A percentile compares a stretch with the other conserved stretches of the same genome.
These are phyloP conservation scores for Triglochin maritima DNA, from an alignment of 106 monocot genomes.

Conservation along the genomic window DNA sequence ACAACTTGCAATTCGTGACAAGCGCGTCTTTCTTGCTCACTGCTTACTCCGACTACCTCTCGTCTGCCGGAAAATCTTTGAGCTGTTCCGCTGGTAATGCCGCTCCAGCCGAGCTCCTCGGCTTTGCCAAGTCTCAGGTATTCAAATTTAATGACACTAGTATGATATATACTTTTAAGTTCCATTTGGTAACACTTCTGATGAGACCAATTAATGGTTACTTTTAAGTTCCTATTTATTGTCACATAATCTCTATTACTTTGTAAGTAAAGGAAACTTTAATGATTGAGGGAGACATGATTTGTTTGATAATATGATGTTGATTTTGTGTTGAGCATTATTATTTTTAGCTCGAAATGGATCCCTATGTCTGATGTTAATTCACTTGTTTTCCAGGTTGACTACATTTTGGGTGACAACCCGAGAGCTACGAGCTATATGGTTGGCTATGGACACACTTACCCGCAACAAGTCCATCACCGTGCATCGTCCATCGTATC, in stretches of 20 bases:
- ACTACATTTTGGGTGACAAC: conserved; percentile 85
- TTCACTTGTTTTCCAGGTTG: conserved; percentile 44
- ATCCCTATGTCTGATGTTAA: too few species aligned
- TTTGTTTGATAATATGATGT: too few species aligned
- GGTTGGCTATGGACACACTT: conserved; percentile 81
- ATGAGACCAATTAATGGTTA: too few species aligned
- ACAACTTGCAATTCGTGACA: conserved; percentile 81
- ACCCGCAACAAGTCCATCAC: conserved; percentile 88
- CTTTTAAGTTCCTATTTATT: too few species aligned
- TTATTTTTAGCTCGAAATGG: background rate
- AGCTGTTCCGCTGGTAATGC: conserved; percentile 39
- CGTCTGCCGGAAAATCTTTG: conserved; percentile 26
- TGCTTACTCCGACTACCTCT: conserved; percentile 73
- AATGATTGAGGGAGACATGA: too few species aligned
- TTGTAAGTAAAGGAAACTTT: too few species aligned
- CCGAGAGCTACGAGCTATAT: conserved; percentile 96
- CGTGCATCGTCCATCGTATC: conserved; percentile 86
- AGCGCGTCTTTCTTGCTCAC: conserved; percentile 69
- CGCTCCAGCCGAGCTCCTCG: conserved; percentile 43
- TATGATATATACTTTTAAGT: too few species aligned
- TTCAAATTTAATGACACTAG: background rate
- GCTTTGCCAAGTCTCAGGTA: conserved; percentile 49
- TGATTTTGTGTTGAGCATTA: too few species aligned
- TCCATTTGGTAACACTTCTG: too few species aligned
- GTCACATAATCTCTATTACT: too few species aligned